phyloP scores from a whole-genome alignment of 2,329 filamentous ascomycete genomes.

The Neofusicoccum parvum region DNA sequence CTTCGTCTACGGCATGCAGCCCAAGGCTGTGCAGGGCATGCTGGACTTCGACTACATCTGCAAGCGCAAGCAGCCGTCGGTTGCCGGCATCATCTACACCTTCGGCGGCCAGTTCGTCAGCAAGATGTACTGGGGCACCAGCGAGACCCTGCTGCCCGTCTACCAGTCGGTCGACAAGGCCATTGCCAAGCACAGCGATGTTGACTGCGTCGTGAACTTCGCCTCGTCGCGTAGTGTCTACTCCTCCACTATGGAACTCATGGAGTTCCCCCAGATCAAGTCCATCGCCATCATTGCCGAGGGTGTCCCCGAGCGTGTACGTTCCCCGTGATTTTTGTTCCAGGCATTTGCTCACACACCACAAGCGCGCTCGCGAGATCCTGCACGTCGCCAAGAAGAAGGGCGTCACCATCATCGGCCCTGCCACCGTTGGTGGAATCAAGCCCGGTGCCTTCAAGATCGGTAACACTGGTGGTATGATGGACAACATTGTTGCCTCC shows the following conservation, averaged over 20 bases:
- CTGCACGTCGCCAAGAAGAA: conserved; percentile 96
- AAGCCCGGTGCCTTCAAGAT: conserved; percentile 99
- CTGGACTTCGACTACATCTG: conserved; percentile 99
- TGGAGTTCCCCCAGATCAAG: conserved; percentile 96
- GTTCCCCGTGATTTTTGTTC: conserved; percentile 37
- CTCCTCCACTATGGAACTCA: conserved; percentile 97
- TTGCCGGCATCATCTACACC: conserved; percentile 99
- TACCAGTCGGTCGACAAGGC: conserved; percentile 95
- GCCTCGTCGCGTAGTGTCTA: conserved; percentile 98
- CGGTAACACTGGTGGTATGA: conserved; percentile 99
- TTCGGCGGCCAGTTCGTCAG: conserved; percentile 99
- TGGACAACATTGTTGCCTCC: conserved; percentile 99
- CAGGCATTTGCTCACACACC: conserved; percentile 22
- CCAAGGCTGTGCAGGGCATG: conserved; percentile 66
- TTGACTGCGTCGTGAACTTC: conserved; percentile 99
- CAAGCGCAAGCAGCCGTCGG: conserved; percentile 95
- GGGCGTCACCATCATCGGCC: conserved; percentile 98
- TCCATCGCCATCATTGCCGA: conserved; percentile 99
- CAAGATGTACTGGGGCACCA: conserved; percentile 99
- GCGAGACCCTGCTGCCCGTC: conserved; percentile 96
- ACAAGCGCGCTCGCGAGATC: conserved; percentile 92
- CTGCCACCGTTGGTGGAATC: conserved; percentile 97
- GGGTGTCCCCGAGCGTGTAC: conserved; percentile 95
- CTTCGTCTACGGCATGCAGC: conserved; percentile 99
- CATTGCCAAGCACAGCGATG: conserved; percentile 92